Conservation (phyloP, 2,329 filamentous ascomycete species). For the Verticillium albo-atrum region DNA sequence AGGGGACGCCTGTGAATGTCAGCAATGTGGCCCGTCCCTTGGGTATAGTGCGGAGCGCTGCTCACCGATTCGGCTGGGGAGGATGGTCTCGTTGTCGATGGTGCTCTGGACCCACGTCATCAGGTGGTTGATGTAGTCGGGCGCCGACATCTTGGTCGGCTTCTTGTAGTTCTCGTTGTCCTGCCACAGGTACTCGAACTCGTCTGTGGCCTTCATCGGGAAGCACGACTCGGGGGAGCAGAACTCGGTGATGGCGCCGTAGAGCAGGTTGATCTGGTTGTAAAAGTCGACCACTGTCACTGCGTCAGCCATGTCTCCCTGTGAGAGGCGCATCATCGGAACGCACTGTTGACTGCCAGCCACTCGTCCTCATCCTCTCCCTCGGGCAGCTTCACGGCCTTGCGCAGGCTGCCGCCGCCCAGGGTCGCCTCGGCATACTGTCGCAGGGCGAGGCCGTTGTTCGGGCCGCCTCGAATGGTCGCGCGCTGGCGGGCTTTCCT, state of each 20-base stretch:
- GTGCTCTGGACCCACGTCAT: slow-evolving; percentile 96
- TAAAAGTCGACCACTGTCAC: slow-evolving; percentile 96
- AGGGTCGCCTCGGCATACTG: slow-evolving; percentile 98
- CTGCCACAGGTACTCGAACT: slow-evolving; percentile 99
- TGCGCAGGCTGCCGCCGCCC: slow-evolving; percentile 88
- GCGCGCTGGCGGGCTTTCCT: slow-evolving; percentile 82
- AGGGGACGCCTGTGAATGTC: slow-evolving; percentile 67
- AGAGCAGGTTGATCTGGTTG: slow-evolving; percentile 98
- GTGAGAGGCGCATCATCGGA: background rate
- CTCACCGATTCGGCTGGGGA: slow-evolving; percentile 86
- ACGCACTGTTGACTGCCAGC: slow-evolving; percentile 91
- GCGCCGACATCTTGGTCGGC: slow-evolving; percentile 96
- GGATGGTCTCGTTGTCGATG: slow-evolving; percentile 91
- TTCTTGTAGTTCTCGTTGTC: slow-evolving; percentile 90
- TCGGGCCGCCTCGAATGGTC: slow-evolving; percentile 78
- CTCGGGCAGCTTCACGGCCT: slow-evolving; percentile 94
- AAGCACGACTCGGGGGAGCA: slow-evolving; percentile 96
- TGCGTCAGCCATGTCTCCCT: slow-evolving; percentile 18
- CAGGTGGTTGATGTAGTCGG: slow-evolving; percentile 95
- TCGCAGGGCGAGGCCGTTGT: slow-evolving; percentile 77
- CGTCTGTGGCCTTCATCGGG: slow-evolving; percentile 99
- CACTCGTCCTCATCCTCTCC: slow-evolving; percentile 98
- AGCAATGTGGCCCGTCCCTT: background rate
- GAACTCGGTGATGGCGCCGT: slow-evolving; percentile 98
- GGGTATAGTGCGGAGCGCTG: background rate